Percentiles rank a stretch among this genome's conserved stretches.
phyloP scores from a whole-genome alignment of 257 asterid species.

The Ajuga chamaepitys region DNA sequence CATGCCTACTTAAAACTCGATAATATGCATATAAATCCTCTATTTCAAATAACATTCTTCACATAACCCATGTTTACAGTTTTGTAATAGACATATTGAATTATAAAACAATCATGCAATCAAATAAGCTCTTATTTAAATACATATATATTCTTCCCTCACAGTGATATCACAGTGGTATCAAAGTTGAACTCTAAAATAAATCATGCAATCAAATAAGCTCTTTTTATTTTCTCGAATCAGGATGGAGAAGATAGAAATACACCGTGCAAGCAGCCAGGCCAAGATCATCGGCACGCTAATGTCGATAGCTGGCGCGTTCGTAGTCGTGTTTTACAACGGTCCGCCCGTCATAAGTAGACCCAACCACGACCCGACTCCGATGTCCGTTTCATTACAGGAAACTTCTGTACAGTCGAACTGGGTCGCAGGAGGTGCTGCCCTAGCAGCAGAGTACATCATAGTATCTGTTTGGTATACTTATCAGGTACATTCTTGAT shows the following conservation, averaged over 20 bases:
- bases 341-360: slow-evolving; percentile 29
- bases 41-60: too few relatives aligned
- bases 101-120: too few relatives aligned
- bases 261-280: slow-evolving; percentile 35
- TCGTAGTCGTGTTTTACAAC: slow-evolving; percentile 47
- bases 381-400: background rate
- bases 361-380: background rate
- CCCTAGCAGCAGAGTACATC: slow-evolving; percentile 14
- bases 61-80: too few relatives aligned
- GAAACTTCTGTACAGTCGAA: background rate
- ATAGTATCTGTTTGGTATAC: slow-evolving; percentile 26
- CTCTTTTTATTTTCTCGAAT: background rate
- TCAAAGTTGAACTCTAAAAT: too few relatives aligned
- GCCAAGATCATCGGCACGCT: slow-evolving; percentile 57
- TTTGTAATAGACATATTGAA: too few relatives aligned
- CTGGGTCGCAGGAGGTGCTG: slow-evolving; percentile 28
- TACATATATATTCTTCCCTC: too few relatives aligned
- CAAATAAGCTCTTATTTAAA: too few relatives aligned
- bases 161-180: too few relatives aligned
- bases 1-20: too few relatives aligned
- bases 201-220: too few relatives aligned
- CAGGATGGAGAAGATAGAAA: slow-evolving; percentile 62
- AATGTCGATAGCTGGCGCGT: slow-evolving; percentile 59
- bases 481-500: slow-evolving; percentile 26
- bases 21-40: too few relatives aligned